Evolutionary conservation across 371 early-diverging fungal genomes (phyloP), one percentile per base, ranked within the genome.

Genomic region (Mucor piriformis): DNA sequence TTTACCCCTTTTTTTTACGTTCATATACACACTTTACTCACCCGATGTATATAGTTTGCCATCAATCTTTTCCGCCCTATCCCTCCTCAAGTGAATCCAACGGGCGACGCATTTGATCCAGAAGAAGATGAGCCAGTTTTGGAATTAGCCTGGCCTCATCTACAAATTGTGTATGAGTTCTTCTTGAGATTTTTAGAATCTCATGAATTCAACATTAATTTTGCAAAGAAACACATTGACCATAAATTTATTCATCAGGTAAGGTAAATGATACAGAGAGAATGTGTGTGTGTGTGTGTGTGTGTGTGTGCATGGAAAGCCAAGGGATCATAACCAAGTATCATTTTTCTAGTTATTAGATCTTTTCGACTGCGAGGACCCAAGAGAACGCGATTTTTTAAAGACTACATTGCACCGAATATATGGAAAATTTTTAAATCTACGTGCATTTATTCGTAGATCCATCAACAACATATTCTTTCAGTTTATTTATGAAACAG

Each of bases 391-490:
- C 33, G 97, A 97, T 74, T 94, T 92, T 61, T 77, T 96, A 42
- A 97, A 97, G 66, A 97, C 97, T 6, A 96, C 95, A 6, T 82
- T 97, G 46, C 97, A 97, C 72, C 82, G 97, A 38, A 95, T 97
- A 59, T 97, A 97, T 68, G 97, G 97, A 49, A 97, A 97, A 72
- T 94, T 97, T 70, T 76, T 97, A 44, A 92, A 92, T 69, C 79
- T 97, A 58, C 85, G 97, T 29, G 95, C 96, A n/a, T 96, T 94
- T 63, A 96, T 97, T 54, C 88, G 97, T 38, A 76, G 92, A 56
- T 93, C 95, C 7, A 96, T 97, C 83, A 95, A 95, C 85, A 89
- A 97, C 73, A 92, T 95, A 25, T 97, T 97, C 64, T 92, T 95
- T 76, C 89, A 92, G 67, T 97, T 95, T 63, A 89, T 95, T 27